A percentile compares a stretch with the other conserved stretches of the same genome.
Evolutionary conservation across 306 rosid genomes (phyloP).

Genomic region (Cucurbita argyrosperma): DNA sequence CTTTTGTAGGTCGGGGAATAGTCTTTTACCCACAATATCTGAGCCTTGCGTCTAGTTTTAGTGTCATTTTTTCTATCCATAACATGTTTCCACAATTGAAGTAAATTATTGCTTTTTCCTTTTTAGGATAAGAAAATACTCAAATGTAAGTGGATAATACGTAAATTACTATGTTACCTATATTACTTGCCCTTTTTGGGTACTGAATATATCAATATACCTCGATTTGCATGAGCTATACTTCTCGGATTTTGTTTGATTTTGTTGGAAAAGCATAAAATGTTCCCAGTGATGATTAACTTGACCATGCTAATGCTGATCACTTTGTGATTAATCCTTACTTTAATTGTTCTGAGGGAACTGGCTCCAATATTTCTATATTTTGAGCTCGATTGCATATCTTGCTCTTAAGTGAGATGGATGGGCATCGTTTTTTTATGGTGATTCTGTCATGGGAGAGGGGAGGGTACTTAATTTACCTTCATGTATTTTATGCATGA

Average conservation of each 20-base stretch:
- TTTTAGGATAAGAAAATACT: too few species aligned
- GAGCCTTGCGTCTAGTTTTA: slow-evolving; percentile 7
- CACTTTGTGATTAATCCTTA: slow-evolving; percentile 16
- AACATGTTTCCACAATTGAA: not conserved
- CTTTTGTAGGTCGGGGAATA: slow-evolving; percentile 32
- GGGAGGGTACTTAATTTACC: not conserved
- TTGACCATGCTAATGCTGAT: slow-evolving; percentile 62
- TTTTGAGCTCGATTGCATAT: not conserved
- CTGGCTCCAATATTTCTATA: not conserved
- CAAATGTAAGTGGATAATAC: not conserved
- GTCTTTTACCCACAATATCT: slow-evolving; percentile 16
- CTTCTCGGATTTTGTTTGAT: not conserved
- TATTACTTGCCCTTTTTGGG: not conserved
- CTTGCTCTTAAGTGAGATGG: not conserved
- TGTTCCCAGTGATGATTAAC: slow-evolving; percentile 12
- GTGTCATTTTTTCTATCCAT: not conserved
- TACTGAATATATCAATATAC: not conserved
- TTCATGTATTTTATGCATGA: not conserved
- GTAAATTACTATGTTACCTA: not conserved
- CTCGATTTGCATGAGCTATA: not conserved
- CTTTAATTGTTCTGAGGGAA: slow-evolving; percentile 34
- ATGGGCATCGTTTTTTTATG: not conserved
- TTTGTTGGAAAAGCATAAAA: not conserved
- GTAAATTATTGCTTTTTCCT: not conserved
- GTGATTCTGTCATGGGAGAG: not conserved